Evolutionary conservation across 768 basidiomycete genomes (phyloP).

Genomic region (Tricholoma sp.): DNA sequence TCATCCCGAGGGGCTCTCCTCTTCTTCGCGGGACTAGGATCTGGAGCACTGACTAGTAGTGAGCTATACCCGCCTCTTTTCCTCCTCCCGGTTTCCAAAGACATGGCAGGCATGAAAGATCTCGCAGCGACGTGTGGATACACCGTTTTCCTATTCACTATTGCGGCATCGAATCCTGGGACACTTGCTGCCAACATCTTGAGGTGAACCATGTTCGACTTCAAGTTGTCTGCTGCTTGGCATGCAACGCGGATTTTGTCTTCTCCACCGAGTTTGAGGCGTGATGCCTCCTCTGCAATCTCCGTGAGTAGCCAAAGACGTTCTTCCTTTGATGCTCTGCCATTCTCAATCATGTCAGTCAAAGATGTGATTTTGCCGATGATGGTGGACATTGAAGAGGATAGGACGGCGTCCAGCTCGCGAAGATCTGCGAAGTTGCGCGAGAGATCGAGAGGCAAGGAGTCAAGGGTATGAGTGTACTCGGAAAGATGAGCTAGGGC

Average conservation of each 20-base stretch:
- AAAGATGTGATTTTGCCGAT: constrained; percentile 75
- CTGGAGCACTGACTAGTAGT: constrained; percentile 46
- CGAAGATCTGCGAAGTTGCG: constrained; percentile 93
- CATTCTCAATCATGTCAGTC: constrained; percentile 69
- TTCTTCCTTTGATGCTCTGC: constrained; percentile 55
- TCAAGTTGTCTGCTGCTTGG: constrained; percentile 85
- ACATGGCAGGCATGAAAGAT: constrained; percentile 57
- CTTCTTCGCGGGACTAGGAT: constrained; percentile 62
- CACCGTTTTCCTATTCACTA: constrained; percentile 56
- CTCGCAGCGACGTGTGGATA: constrained; percentile 75
- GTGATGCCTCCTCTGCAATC: constrained; percentile 89
- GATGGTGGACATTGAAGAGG: constrained; percentile 78
- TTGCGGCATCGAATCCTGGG: constrained; percentile 56
- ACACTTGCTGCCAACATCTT: constrained; percentile 55
- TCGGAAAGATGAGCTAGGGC: constrained; percentile 70
- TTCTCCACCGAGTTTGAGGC: constrained; percentile 91
- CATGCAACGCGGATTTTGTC: constrained; percentile 97
- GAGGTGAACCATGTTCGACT: constrained; percentile 58
- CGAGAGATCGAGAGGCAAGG: constrained; percentile 91
- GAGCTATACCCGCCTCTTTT: constrained; percentile 53
- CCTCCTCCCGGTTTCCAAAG: constrained; percentile 61
- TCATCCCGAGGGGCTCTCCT: constrained; percentile 60
- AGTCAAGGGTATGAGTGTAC: constrained; percentile 89
- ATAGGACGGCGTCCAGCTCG: constrained; percentile 97
- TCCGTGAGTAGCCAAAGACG: constrained; percentile 85